A percentile compares a stretch with the other conserved stretches of the same genome.
phyloP scores from a whole-genome alignment of 2,329 filamentous ascomycete species.

The Shiraia bambusicola region DNA sequence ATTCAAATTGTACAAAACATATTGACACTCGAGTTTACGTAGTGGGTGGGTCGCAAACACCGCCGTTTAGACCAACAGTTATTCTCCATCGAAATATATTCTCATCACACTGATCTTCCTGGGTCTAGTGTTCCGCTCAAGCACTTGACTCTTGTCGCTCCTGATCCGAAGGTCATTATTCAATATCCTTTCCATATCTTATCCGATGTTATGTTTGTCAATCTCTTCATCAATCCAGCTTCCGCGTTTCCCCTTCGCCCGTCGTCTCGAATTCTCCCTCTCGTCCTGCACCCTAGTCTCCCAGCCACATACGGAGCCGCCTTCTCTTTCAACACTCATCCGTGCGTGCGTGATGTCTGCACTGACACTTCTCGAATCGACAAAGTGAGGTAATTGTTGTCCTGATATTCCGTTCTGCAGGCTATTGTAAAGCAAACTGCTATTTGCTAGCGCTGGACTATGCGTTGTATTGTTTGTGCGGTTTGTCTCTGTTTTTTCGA shows the following conservation, averaged over 20 bases:
- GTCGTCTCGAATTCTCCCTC: slow-evolving; percentile 25
- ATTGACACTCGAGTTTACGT: no score
- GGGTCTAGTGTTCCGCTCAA: no score
- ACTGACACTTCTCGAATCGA: slow-evolving; percentile 24
- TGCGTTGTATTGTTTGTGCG: background rate
- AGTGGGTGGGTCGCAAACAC: no score
- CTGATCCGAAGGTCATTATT: no score
- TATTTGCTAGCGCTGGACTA: background rate
- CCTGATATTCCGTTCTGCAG: slow-evolving; percentile 1
- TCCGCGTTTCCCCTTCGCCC: slow-evolving; percentile 11
- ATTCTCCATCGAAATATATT: no score
- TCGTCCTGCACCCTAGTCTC: slow-evolving; percentile 17
- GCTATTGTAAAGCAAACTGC: slow-evolving; percentile 7
- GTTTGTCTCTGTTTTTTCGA: slow-evolving; percentile 21
- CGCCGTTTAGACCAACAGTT: no score
- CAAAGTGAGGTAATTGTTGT: slow-evolving; percentile 31
- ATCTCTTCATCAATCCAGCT: slow-evolving; percentile 42
- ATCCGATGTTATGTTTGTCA: slow-evolving; percentile 35
- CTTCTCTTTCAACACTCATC: slow-evolving; percentile 1
- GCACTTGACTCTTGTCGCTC: no score
- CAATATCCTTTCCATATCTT: no score
- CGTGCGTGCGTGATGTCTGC: slow-evolving; percentile 29
- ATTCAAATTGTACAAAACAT: no score
- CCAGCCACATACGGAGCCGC: slow-evolving; percentile 9
- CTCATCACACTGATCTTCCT: no score